These are phyloP conservation scores for Syncephalastrum racemosum DNA, from an alignment of 371 early-diverging fungal genomes.

Conservation along the genomic window DNA sequence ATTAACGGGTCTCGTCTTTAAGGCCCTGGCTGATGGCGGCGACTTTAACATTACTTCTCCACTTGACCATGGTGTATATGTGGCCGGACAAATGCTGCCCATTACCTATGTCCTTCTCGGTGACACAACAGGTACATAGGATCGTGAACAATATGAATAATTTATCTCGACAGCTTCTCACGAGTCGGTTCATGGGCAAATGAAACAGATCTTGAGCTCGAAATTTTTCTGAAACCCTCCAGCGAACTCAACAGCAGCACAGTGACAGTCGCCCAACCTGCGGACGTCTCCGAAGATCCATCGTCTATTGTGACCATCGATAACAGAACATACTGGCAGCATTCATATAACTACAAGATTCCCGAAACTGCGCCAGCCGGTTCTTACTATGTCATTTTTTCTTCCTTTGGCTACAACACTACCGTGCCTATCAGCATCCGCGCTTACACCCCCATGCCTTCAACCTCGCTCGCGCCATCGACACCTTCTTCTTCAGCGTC, in stretches of 20 bases:
- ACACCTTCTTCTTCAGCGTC: no score
- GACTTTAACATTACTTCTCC: slow-evolving; percentile 27
- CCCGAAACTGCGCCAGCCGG: slow-evolving; percentile 16
- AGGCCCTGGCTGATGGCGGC: slow-evolving; percentile 11
- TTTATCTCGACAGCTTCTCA: neutral
- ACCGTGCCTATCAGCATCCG: slow-evolving; percentile 23
- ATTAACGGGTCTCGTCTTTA: slow-evolving; percentile 1
- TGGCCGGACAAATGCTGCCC: slow-evolving; percentile 23
- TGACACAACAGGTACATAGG: slow-evolving; percentile 13
- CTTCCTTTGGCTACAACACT: slow-evolving; percentile 14
- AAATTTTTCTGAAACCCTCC: slow-evolving; percentile 18
- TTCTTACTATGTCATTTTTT: slow-evolving; percentile 16
- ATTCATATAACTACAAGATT: slow-evolving; percentile 22
- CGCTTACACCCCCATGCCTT: slow-evolving; percentile 5
- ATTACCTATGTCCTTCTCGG: slow-evolving; percentile 26
- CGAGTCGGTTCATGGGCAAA: neutral
- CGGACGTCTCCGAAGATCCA: slow-evolving; percentile 24
- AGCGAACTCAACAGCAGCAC: slow-evolving; percentile 11
- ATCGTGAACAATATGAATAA: neutral
- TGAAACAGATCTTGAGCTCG: slow-evolving; percentile 11
- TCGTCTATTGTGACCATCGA: slow-evolving; percentile 17
- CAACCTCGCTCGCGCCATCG: no score
- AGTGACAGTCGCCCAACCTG: slow-evolving; percentile 15
- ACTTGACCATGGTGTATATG: slow-evolving; percentile 23
- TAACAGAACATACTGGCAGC: slow-evolving; percentile 20